These are phyloP conservation scores for Candida ovalis DNA, from an alignment of 805 yeast species.

Conservation along the genomic window DNA sequence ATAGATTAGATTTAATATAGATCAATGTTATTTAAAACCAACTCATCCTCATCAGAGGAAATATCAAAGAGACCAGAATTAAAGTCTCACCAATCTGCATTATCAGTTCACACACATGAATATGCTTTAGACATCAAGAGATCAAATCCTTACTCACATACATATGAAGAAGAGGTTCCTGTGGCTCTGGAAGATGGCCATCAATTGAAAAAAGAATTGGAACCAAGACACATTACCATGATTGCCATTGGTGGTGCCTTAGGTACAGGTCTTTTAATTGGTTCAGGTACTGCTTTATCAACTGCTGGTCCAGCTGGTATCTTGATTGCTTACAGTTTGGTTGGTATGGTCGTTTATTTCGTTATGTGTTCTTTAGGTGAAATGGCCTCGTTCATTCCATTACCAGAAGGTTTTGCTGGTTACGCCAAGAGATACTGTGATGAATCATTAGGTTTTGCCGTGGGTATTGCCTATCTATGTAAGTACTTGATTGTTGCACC, in stretches of 20 bases:
- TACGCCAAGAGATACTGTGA: constrained; percentile 51
- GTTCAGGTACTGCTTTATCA: constrained; percentile 68
- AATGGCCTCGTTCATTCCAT: constrained; percentile 51
- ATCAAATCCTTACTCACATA: constrained; percentile 28
- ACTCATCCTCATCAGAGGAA: constrained; percentile 7
- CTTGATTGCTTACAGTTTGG: constrained; percentile 59
- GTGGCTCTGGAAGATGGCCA: constrained; percentile 39
- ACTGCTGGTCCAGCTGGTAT: constrained; percentile 67
- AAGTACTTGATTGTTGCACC: constrained; percentile 53
- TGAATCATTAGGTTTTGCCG: constrained; percentile 53
- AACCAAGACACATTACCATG: constrained; percentile 53
- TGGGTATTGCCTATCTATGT: constrained; percentile 50
- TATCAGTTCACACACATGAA: constrained; percentile 38
- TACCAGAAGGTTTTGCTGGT: constrained; percentile 54
- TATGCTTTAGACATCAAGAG: constrained; percentile 43
- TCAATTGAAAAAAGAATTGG: constrained; percentile 40
- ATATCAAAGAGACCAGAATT: constrained; percentile 10
- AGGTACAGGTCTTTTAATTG: constrained; percentile 77
- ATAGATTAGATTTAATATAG: too few relatives aligned
- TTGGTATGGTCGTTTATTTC: constrained; percentile 68
- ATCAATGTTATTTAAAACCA: constrained; percentile 5
- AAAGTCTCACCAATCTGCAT: constrained; percentile 13
- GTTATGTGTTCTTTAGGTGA: constrained; percentile 59
- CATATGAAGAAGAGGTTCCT: constrained; percentile 27
- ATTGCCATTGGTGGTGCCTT: constrained; percentile 79